phyloP scores from a whole-genome alignment of 345 rosid species.

The Crucihimalaya himalaica region DNA sequence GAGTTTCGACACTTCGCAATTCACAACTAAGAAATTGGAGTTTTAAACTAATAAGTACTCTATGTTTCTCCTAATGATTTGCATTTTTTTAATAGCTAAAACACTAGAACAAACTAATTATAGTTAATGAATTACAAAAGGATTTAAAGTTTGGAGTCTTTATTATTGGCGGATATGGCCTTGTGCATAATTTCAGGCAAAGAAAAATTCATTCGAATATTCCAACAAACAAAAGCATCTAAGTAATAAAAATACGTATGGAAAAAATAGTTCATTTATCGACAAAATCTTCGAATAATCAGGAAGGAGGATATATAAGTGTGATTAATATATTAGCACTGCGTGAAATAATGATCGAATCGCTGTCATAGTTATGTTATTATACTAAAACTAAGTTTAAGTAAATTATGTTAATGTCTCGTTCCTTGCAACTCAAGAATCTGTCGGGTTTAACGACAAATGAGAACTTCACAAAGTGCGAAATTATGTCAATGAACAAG shows the following conservation, averaged over 20 bases:
- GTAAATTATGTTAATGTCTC: conserved; percentile 14
- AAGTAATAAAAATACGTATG: conserved; percentile 22
- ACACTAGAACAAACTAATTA: neutral
- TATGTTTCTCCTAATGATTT: neutral
- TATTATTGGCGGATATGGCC: conserved; percentile 19
- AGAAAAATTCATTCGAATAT: neutral
- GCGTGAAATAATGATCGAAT: conserved; percentile 25
- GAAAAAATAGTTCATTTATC: neutral
- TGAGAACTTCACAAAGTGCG: conserved; percentile 27
- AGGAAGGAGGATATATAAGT: neutral
- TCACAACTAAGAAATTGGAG: neutral
- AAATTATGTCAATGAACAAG: conserved; percentile 16
- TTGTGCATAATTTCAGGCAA: conserved; percentile 20
- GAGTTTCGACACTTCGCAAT: neutral
- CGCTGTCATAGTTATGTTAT: neutral
- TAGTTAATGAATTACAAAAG: neutral
- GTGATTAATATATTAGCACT: conserved; percentile 11
- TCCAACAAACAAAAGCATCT: conserved; percentile 32
- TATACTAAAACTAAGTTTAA: neutral
- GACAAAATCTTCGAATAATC: conserved; percentile 25
- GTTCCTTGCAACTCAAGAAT: conserved; percentile 16
- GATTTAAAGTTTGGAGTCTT: neutral
- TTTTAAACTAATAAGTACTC: neutral
- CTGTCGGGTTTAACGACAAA: conserved; percentile 26
- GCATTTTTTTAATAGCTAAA: neutral